These are phyloP conservation scores for Globisporangium okanoganense DNA, from an alignment of 352 stramenopile species.

Conservation along the genomic window DNA sequence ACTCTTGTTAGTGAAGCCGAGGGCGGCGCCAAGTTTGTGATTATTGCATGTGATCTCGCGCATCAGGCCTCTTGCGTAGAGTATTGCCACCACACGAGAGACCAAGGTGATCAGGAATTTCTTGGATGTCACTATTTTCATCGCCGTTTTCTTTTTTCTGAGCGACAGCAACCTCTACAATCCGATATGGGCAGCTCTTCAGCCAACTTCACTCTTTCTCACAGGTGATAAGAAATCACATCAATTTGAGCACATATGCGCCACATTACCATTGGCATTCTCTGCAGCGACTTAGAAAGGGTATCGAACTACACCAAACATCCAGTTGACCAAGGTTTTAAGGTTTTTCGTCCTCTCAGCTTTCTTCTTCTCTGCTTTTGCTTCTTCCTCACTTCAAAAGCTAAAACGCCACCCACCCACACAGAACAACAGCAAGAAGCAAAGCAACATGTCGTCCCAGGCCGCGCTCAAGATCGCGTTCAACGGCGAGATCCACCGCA, in stretches of 20 bases:
- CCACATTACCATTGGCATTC: too few species aligned
- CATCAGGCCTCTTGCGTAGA: neutral
- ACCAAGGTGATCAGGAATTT: too few species aligned
- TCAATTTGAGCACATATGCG: too few species aligned
- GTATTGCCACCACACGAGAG: too few species aligned
- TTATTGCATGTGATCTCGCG: neutral
- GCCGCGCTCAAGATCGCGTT: conserved; percentile 70
- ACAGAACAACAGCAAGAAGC: neutral
- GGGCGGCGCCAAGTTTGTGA: too few species aligned
- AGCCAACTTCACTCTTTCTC: too few species aligned
- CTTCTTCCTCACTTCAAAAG: neutral
- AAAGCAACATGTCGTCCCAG: conserved; percentile 25
- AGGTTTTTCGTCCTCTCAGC: conserved; percentile 2
- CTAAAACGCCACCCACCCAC: neutral
- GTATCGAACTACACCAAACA: neutral
- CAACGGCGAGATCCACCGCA: conserved; percentile 77
- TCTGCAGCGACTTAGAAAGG: neutral
- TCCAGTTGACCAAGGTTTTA: conserved; percentile 2
- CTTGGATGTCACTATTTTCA: too few species aligned
- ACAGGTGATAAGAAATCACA: neutral
- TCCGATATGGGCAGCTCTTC: neutral
- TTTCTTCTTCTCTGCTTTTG: neutral
- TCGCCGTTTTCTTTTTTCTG: too few species aligned
- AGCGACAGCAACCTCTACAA: neutral
- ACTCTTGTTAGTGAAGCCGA: too few species aligned